Evolutionary conservation across 164 flowering plant genomes (phyloP).

Genomic region (Akebia trifoliata): DNA sequence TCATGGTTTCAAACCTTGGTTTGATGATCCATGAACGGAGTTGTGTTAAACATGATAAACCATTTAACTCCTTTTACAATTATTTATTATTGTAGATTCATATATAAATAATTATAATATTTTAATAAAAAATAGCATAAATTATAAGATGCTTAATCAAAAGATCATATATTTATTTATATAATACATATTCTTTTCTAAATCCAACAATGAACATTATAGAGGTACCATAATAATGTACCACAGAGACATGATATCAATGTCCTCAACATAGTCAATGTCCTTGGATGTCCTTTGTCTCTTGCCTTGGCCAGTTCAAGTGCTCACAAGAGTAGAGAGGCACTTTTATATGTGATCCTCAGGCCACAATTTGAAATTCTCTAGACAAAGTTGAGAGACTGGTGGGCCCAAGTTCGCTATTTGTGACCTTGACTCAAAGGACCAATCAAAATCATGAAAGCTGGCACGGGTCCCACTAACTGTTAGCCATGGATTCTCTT

Average conservation of each 20-base stretch:
- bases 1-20: no score
- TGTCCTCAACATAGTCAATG: background rate
- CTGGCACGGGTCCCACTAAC: background rate
- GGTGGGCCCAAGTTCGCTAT: background rate
- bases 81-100: no score
- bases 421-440: background rate
- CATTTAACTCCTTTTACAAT: no score
- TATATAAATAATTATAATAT: no score
- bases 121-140: no score
- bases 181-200: no score
- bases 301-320: background rate
- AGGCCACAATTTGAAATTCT: background rate
- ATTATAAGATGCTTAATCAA: no score
- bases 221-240: background rate
- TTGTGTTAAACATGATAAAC: no score
- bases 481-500: background rate
- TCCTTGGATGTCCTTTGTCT: background rate
- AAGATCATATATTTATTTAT: no score
- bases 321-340: background rate
- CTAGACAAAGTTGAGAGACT: no score
- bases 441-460: background rate
- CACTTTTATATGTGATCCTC: slow-evolving; percentile 2
- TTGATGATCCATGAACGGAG: no score
- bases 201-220: background rate
- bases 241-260: background rate